Evolutionary conservation across 345 rosid species (phyloP), one percentile per base, ranked within the genome.

Genomic region (Salix suchowensis): DNA sequence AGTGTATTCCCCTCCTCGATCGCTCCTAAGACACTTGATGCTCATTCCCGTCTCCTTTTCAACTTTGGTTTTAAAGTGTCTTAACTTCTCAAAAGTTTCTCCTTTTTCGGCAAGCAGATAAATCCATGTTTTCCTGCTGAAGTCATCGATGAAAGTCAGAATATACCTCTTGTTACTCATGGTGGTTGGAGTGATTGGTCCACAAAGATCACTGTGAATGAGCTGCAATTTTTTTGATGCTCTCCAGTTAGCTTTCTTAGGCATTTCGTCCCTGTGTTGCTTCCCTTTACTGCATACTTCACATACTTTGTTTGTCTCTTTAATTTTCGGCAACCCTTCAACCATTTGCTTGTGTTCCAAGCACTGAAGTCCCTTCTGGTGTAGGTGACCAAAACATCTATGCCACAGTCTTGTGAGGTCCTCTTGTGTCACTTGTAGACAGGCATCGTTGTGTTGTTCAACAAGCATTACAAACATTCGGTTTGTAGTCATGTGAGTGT

Each of bases 201-300:
- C 79, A 24, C 68, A 69, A 4, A 76, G 48, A 32, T 77, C 75
- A 0, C 10, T 64, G 48, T 77, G 79, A 26, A 76, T 14, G 0
- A 70, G 60, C 21, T 76, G 36, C 7, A 76, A 50, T 1, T 55
- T 58, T 18, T 76, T 7, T 10, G 40, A 54, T 34, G 74, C 68
- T 42, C 79, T 32, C 79, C 28, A 76, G 3, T 18, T 36, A 48
- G 68, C 70, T 55, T 52, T 76, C 54, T 76, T 76, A 6, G 68
- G 60, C 2, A 76, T 23, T 0, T 24, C 5, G 5, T 65, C 40
- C 0, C 68, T n/a, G 2, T 67, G 72, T 5, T 75, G 71, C 26
- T 75, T 75, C 7, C 72, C 66, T 2, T 2, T 24, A 15, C 9
- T n/a, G 13, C 78, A 75, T 11, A n/a, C 36, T 30, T n/a, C n/a